A percentile compares a stretch with the other conserved stretches of the same genome.
phyloP scores from a whole-genome alignment of 208 protist genomes.

The Plasmodiophora brassicae region DNA sequence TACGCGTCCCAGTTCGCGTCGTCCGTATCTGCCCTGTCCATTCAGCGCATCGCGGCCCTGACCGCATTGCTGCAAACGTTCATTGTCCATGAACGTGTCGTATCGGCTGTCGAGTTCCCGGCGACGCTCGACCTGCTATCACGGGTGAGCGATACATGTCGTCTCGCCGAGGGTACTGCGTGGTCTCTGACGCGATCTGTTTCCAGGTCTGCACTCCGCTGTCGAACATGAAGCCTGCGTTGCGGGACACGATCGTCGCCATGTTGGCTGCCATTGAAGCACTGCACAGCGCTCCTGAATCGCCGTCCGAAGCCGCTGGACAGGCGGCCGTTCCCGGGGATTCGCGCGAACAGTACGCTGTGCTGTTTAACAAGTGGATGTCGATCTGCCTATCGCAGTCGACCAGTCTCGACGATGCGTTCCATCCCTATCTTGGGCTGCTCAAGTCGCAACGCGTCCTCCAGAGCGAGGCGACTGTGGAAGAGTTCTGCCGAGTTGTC shows the following conservation, averaged over 20 bases:
- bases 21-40: background rate
- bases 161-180: no score
- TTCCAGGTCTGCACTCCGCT: background rate
- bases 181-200: no score
- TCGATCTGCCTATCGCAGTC: conserved; percentile 25
- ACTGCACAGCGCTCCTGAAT: background rate
- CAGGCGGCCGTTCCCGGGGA: background rate
- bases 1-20: background rate
- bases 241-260: background rate
- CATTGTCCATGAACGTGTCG: background rate
- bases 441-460: conserved; percentile 17
- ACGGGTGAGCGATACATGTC: no score
- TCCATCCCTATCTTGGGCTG: background rate
- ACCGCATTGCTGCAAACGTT: background rate
- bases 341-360: background rate
- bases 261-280: background rate
- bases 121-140: background rate
- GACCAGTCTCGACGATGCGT: background rate
- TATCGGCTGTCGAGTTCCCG: background rate
- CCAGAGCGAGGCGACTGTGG: background rate
- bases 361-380: conserved; percentile 12
- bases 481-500: background rate
- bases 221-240: background rate
- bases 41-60: background rate
- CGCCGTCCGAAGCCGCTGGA: background rate